A percentile compares a stretch with the other conserved stretches of the same genome.
These are phyloP conservation scores for Mycena citricolor DNA, from an alignment of 1,284 basidiomycete species.

Conservation along the genomic window DNA sequence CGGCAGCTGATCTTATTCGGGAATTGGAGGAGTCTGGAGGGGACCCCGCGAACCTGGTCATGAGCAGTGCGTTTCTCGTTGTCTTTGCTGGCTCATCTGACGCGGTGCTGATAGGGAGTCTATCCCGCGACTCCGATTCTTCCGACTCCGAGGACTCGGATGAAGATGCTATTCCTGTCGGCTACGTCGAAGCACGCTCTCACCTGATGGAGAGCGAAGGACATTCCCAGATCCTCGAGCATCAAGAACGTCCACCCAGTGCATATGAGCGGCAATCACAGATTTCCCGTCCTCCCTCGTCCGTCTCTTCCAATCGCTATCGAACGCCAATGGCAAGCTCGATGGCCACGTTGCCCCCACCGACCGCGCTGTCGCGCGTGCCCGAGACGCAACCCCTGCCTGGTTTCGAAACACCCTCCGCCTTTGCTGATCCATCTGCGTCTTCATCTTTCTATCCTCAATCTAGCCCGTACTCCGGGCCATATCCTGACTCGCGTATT, in stretches of 20 bases:
- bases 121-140: conserved; percentile 53
- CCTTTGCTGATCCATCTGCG: conserved; percentile 56
- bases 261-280: no score
- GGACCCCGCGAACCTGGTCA: conserved; percentile 65
- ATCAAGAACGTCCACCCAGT: no score
- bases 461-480: conserved; percentile 36
- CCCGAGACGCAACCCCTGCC: conserved; percentile 67
- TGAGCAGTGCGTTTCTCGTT: conserved; percentile 55
- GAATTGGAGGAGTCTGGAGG: conserved; percentile 83
- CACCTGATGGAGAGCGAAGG: no score
- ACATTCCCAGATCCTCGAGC: no score
- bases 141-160: conserved; percentile 60
- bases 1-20: conserved; percentile 72
- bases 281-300: conserved; percentile 64
- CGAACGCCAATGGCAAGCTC: conserved; percentile 73
- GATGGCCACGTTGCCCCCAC: conserved; percentile 49
- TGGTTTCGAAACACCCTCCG: conserved; percentile 67
- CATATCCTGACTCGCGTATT: conserved; percentile 37
- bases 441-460: conserved; percentile 36
- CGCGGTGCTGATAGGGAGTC: conserved; percentile 37
- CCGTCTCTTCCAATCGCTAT: conserved; percentile 70
- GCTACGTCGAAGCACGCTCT: conserved; percentile 28
- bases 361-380: conserved; percentile 39
- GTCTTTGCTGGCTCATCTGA: conserved; percentile 9
- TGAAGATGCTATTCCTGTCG: conserved; percentile 30